Percentiles rank a stretch among this genome's conserved stretches.
These are phyloP conservation scores for Pseudohyphozyma bogoriensis DNA, from an alignment of 768 basidiomycete species.

Conservation along the genomic window DNA sequence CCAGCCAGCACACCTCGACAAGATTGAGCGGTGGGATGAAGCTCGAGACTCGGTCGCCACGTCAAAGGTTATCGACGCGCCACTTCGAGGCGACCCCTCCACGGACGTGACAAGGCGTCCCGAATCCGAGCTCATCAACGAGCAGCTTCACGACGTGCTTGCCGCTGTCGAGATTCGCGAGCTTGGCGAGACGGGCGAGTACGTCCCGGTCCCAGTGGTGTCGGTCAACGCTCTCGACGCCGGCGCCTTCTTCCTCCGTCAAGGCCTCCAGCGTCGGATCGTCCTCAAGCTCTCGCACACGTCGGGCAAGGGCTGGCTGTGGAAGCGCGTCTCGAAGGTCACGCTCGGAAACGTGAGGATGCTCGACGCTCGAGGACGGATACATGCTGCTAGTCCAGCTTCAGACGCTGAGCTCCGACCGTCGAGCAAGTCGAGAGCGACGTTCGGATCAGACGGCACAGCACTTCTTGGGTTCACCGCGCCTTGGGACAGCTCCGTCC, in stretches of 20 bases:
- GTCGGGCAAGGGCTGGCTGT: constrained; percentile 80
- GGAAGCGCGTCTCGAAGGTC: constrained; percentile 67
- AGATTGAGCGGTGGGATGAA: constrained; percentile 88
- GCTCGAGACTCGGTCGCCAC: constrained; percentile 59
- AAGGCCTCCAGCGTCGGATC: constrained; percentile 82
- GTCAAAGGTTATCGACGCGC: constrained; percentile 11
- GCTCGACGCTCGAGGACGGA: constrained; percentile 68
- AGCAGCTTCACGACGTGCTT: constrained; percentile 82
- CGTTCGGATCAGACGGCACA: constrained; percentile 77
- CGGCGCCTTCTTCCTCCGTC: constrained; percentile 77
- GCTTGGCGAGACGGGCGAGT: constrained; percentile 71
- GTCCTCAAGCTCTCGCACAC: constrained; percentile 67
- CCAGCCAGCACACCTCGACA: constrained; percentile 71
- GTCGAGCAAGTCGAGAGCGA: constrained; percentile 54
- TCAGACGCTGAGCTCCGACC: constrained; percentile 57
- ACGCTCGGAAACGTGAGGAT: constrained; percentile 74
- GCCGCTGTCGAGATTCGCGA: constrained; percentile 79
- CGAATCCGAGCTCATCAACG: constrained; percentile 79
- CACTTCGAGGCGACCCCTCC: constrained; percentile 31
- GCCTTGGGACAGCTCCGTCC: constrained; percentile 87
- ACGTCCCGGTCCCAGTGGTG: constrained; percentile 70
- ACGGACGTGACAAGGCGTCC: constrained; percentile 51
- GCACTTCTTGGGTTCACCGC: constrained; percentile 58
- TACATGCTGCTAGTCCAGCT: constrained; percentile 59
- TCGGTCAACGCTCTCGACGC: constrained; percentile 65